Evolutionary conservation across 768 basidiomycete genomes (phyloP).

Genomic region (Suillus weaverae): DNA sequence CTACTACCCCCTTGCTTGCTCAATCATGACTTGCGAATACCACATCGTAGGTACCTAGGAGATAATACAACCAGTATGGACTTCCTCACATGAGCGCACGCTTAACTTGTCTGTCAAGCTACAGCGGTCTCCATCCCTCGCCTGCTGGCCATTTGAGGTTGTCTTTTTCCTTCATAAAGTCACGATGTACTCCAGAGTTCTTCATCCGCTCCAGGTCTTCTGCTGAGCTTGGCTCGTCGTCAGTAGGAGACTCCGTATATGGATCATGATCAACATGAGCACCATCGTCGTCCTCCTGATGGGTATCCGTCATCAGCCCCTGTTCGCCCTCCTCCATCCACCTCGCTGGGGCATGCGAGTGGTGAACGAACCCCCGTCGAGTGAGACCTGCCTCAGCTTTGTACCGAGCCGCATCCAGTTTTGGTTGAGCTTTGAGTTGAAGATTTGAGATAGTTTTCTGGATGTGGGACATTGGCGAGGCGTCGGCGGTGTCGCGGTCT

Average conservation of each 20-base stretch:
- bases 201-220: slow-evolving; percentile 16
- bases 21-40: neutral
- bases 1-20: neutral
- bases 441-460: slow-evolving; percentile 44
- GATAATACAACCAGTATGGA: neutral
- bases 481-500: slow-evolving; percentile 21
- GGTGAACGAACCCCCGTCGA: slow-evolving; percentile 55
- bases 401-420: slow-evolving; percentile 61
- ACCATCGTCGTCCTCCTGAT: slow-evolving; percentile 29
- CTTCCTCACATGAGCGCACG: neutral
- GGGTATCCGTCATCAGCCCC: slow-evolving; percentile 39
- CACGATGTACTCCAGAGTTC: slow-evolving; percentile 10
- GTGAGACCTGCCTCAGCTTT: slow-evolving; percentile 73
- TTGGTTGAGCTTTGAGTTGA: slow-evolving; percentile 47
- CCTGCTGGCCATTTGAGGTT: slow-evolving; percentile 62
- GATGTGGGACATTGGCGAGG: slow-evolving; percentile 39
- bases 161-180: slow-evolving; percentile 35
- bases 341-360: slow-evolving; percentile 23
- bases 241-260: slow-evolving; percentile 23
- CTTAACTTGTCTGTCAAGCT: slow-evolving; percentile 2
- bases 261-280: slow-evolving; percentile 19
- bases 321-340: slow-evolving; percentile 38
- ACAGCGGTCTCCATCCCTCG: slow-evolving; percentile 53
- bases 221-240: slow-evolving; percentile 26
- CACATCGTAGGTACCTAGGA: neutral